Percentiles rank a stretch among this genome's conserved stretches.
phyloP scores from a whole-genome alignment of 768 basidiomycete genomes.

The Coprinopsis sp. region DNA sequence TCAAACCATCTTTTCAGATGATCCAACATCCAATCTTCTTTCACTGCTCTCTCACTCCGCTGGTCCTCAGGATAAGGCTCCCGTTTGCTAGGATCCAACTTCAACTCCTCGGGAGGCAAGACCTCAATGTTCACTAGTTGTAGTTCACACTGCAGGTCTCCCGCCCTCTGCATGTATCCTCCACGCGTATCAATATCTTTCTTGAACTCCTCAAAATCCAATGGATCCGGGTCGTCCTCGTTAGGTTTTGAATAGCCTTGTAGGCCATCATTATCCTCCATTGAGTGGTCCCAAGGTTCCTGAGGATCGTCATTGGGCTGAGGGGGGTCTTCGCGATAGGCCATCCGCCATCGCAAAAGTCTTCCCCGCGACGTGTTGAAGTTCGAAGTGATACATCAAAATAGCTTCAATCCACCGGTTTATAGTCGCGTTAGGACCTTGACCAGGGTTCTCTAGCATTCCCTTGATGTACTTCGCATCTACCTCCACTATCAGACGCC shows the following conservation, averaged over 20 bases:
- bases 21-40: no score
- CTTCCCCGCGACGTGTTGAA: slow-evolving; percentile 10
- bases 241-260: not conserved
- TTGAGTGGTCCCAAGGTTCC: not conserved
- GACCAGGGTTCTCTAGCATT: slow-evolving; percentile 7
- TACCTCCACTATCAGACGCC: not conserved
- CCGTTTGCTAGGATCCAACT: no score
- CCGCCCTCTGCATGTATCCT: no score
- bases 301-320: slow-evolving; percentile 5
- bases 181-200: slow-evolving; percentile 3
- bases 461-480: slow-evolving; percentile 3
- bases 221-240: not conserved
- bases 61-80: no score
- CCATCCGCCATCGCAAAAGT: slow-evolving; percentile 16
- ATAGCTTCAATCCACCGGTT: slow-evolving; percentile 11
- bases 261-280: not conserved
- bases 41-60: no score
- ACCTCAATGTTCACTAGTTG: no score
- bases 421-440: slow-evolving; percentile 13
- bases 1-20: no score
- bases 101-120: no score
- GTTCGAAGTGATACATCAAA: slow-evolving; percentile 6
- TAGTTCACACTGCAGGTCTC: no score
- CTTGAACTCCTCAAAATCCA: slow-evolving; percentile 10
- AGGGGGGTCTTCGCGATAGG: slow-evolving; percentile 15